A percentile compares a stretch with the other conserved stretches of the same genome.
phyloP scores from a whole-genome alignment of 2,329 filamentous ascomycete genomes.

The Paecilomyces sp. region DNA sequence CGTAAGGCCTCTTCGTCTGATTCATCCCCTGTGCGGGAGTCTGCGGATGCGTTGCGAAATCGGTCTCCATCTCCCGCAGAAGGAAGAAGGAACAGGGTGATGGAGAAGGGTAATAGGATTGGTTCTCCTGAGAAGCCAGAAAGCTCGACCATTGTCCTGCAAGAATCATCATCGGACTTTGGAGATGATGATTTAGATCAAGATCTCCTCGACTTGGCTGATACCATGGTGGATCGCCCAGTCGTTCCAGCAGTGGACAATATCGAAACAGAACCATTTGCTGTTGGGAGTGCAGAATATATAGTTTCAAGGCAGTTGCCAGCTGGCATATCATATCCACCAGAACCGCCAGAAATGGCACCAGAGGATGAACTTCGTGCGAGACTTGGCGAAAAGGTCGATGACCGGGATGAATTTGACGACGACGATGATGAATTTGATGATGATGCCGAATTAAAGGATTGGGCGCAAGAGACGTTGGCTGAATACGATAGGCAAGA shows the following conservation, averaged over 20 bases:
- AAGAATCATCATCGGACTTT: constrained; percentile 37
- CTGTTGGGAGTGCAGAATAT: not conserved
- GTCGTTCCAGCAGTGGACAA: not conserved
- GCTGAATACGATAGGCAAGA: constrained; percentile 46
- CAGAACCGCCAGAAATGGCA: not conserved
- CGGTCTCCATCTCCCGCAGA: constrained; percentile 25
- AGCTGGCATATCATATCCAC: too few species aligned
- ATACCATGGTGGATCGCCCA: constrained; percentile 20
- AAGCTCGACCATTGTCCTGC: constrained; percentile 1
- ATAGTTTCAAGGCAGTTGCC: too few species aligned
- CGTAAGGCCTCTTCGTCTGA: constrained; percentile 29
- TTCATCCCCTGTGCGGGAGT: constrained; percentile 36
- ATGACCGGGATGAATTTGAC: constrained; percentile 54
- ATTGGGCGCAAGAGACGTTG: constrained; percentile 52
- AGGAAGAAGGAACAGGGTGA: constrained; percentile 4
- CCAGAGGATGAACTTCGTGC: constrained; percentile 4
- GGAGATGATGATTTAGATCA: constrained; percentile 41
- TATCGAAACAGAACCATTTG: not conserved
- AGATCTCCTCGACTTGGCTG: constrained; percentile 35
- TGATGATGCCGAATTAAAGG: constrained; percentile 38
- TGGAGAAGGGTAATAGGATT: not conserved
- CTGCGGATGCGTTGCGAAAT: constrained; percentile 21
- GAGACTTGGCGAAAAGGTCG: constrained; percentile 6
- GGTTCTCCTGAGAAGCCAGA: not conserved
- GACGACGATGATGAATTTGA: constrained; percentile 58